phyloP scores from a whole-genome alignment of 2,329 filamentous ascomycete species.

The Xylaria sp. region DNA sequence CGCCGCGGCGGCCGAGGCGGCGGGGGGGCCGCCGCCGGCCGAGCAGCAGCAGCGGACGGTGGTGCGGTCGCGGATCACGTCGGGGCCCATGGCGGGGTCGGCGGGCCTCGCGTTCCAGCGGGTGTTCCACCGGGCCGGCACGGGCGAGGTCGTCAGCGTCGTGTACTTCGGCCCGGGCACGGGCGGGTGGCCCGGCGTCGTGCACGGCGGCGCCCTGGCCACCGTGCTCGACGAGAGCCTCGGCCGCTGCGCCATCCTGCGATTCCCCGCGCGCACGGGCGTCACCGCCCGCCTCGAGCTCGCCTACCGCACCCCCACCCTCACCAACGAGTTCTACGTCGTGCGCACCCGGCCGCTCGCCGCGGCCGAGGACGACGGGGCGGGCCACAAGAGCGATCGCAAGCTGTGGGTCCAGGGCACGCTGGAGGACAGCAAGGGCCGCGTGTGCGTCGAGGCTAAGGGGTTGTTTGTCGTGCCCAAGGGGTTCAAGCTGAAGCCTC shows the following conservation, averaged over 20 bases:
- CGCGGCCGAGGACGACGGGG: conserved; percentile 26
- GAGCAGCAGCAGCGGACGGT: background rate
- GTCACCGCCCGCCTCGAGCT: conserved; percentile 62
- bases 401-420: conserved; percentile 58
- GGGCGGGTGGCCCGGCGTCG: conserved; percentile 70
- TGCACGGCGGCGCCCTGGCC: conserved; percentile 71
- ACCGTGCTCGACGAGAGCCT: conserved; percentile 72
- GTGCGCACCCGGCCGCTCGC: conserved; percentile 53
- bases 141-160: conserved; percentile 63
- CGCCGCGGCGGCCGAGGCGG: conserved; percentile 20
- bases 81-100: conserved; percentile 46
- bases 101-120: conserved; percentile 56
- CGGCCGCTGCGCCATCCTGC: conserved; percentile 60
- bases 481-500: conserved; percentile 43
- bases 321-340: conserved; percentile 65
- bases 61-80: conserved; percentile 39
- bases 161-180: conserved; percentile 68
- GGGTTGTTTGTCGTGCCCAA: conserved; percentile 63
- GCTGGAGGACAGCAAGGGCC: conserved; percentile 55
- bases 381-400: conserved; percentile 42
- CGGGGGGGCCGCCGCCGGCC: no score
- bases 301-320: conserved; percentile 63
- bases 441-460: conserved; percentile 59
- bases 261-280: conserved; percentile 52
- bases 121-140: conserved; percentile 63